phyloP scores from a whole-genome alignment of 495 filamentous ascomycete species.

The Elaphomyces granulatus region DNA sequence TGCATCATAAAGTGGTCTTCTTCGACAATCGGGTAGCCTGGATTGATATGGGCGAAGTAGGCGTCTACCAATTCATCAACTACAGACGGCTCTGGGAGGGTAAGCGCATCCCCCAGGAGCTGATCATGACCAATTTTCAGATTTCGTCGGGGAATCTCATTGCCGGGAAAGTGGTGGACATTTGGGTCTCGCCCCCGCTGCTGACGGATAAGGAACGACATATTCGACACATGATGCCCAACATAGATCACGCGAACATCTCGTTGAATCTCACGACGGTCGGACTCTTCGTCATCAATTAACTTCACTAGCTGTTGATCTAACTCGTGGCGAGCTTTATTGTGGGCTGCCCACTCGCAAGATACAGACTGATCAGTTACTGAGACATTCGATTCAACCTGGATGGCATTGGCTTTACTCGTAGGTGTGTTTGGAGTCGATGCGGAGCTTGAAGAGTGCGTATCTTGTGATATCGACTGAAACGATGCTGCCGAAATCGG shows the following conservation, averaged over 20 bases:
- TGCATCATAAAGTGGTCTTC: constrained; percentile 35
- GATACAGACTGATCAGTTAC: constrained; percentile 6
- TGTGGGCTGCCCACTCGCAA: constrained; percentile 10
- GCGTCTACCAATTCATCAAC: constrained; percentile 35
- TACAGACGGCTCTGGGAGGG: constrained; percentile 28
- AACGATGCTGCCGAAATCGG: neutral
- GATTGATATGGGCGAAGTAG: constrained; percentile 32
- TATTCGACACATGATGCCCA: constrained; percentile 36
- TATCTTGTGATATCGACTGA: neutral
- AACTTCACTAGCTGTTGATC: constrained; percentile 33
- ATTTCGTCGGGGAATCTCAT: constrained; percentile 33
- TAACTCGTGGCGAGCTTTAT: constrained; percentile 25
- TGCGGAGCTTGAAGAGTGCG: neutral
- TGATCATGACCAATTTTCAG: constrained; percentile 33
- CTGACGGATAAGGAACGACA: constrained; percentile 38
- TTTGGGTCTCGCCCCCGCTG: constrained; percentile 32
- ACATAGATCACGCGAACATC: constrained; percentile 36
- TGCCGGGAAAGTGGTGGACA: constrained; percentile 34
- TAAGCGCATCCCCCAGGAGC: constrained; percentile 34
- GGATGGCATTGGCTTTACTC: constrained; percentile 22
- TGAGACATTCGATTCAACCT: constrained; percentile 12
- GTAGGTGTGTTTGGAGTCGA: constrained; percentile 6
- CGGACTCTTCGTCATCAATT: constrained; percentile 32
- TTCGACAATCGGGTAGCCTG: constrained; percentile 32
- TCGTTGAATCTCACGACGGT: constrained; percentile 28